Evolutionary conservation across 805 yeast genomes (phyloP), one percentile per base, ranked within the genome.

Genomic region (Candida khao-thaluensis): DNA sequence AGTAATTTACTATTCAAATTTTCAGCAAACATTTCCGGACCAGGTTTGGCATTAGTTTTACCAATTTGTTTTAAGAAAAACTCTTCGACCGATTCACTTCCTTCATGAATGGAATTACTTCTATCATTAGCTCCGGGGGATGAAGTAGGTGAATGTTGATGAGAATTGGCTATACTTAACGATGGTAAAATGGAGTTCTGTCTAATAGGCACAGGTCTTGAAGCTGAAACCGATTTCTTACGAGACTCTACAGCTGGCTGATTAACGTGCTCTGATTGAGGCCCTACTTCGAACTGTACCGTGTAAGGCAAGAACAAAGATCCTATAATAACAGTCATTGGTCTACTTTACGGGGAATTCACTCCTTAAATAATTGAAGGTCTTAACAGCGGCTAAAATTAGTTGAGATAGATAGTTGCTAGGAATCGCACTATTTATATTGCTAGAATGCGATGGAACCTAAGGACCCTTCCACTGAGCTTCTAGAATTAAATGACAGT

Each of bases 291-390:
- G 47, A 77, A 77, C 47, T 82, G 85, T n/a, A 83, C 88, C 3
- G 88, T 81, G 52, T 79, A 79, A 2, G 93, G 93, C 33, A 84
- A 65, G 50, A 83, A 82, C 77, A 84, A 64, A 11, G 91, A 80
- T 11, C 85, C 89, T 18, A 84, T 76, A 30, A 81, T 76, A 17
- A 82, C 66, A 7, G 87, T 78, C 90, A 83, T 16, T 25, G 28
- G 28, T 25, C n/a, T n/a, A n/a, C n/a, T n/a, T n/a, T n/a, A n/a
- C n/a, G n/a, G n/a, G n/a, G n/a, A n/a, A n/a, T n/a, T n/a, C n/a
- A n/a, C n/a, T n/a, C n/a, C n/a, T n/a, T n/a, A n/a, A n/a, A n/a
- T 10, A 21, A 21, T 7, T 21, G 10, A 21, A 10, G 24, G 24
- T 21, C 24, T 21, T 21, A 21, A 21, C n/a, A n/a, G n/a, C n/a